A percentile compares a stretch with the other conserved stretches of the same genome.
phyloP scores from a whole-genome alignment of 352 stramenopile genomes.

The Blastocystis sp. region DNA sequence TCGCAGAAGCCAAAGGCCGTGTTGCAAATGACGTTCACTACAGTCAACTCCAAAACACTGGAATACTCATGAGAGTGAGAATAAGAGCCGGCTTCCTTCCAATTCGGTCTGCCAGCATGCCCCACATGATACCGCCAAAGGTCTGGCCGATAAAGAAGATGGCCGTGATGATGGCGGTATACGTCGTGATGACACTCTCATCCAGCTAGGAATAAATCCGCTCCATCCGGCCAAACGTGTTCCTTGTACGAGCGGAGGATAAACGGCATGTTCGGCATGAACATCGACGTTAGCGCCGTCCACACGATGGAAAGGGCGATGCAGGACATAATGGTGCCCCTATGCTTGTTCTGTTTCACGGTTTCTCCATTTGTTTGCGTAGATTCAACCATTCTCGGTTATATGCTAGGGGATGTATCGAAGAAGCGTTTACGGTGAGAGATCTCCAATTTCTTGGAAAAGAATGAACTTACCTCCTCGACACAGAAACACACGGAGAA shows the following conservation, averaged over 20 bases:
- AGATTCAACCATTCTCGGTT: too few species aligned
- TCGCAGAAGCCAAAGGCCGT: neutral
- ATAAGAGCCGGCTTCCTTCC: neutral
- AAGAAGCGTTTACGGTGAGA: too few species aligned
- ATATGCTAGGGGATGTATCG: too few species aligned
- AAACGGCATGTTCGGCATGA: constrained; percentile 9
- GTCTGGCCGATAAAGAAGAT: neutral
- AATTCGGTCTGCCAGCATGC: constrained; percentile 3
- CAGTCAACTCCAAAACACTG: neutral
- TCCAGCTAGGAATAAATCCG: neutral
- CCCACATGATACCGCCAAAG: constrained; percentile 1
- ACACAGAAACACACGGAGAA: too few species aligned
- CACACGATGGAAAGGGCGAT: constrained; percentile 4
- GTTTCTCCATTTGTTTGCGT: too few species aligned
- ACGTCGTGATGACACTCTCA: constrained; percentile 13
- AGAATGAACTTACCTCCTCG: too few species aligned
- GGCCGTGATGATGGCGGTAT: neutral
- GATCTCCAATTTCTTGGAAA: too few species aligned
- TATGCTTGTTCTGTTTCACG: neutral
- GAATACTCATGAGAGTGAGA: neutral
- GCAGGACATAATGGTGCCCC: constrained; percentile 5
- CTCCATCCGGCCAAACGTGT: neutral
- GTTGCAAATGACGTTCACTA: constrained; percentile 9
- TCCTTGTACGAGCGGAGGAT: constrained; percentile 19
- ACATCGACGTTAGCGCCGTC: neutral